phyloP scores from a whole-genome alignment of 345 rosid genomes.

The Hevea brasiliensis region DNA sequence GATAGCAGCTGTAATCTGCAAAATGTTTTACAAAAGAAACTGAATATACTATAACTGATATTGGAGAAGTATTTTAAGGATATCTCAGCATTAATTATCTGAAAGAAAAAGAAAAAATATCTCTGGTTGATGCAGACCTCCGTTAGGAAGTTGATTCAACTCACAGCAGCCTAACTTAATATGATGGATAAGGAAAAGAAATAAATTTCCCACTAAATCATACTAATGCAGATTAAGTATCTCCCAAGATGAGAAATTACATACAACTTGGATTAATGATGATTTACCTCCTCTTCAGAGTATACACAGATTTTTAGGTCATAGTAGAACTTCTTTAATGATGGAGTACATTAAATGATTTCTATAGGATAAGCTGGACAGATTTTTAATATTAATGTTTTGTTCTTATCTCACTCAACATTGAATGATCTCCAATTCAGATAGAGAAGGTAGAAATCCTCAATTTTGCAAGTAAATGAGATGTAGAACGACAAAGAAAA shows the following conservation, averaged over 20 bases:
- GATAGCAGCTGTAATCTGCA: too few species aligned
- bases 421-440: neutral
- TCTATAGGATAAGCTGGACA: neutral
- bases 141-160: neutral
- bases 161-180: too few species aligned
- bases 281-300: neutral
- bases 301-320: neutral
- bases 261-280: neutral
- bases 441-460: neutral
- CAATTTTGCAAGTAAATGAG: neutral
- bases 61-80: neutral
- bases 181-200: too few species aligned
- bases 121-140: neutral
- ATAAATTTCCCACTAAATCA: too few species aligned
- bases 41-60: neutral
- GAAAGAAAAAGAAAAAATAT: neutral
- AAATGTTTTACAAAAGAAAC: neutral
- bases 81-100: neutral
- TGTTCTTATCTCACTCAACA: neutral
- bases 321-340: neutral
- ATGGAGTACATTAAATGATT: neutral
- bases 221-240: too few species aligned
- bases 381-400: neutral
- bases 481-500: neutral
- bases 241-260: neutral